Percentiles rank a stretch among this genome's conserved stretches.
phyloP scores from a whole-genome alignment of 164 flowering plant species.

The Hamamelis virginiana region DNA sequence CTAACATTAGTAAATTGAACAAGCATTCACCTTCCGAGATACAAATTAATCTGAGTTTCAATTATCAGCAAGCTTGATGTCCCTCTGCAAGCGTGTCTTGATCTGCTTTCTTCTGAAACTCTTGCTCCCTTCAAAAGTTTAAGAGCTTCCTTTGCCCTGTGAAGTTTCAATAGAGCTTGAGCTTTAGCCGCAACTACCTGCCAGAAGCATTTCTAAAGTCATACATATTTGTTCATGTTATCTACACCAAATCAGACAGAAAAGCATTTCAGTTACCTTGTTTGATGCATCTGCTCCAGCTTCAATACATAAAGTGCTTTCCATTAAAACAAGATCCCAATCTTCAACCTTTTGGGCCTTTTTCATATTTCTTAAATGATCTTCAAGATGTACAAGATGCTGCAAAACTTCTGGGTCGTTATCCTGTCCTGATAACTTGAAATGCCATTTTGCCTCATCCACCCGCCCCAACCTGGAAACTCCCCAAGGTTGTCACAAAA shows the following conservation, averaged over 20 bases:
- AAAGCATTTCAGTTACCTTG: background rate
- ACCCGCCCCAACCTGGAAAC: slow-evolving; percentile 24
- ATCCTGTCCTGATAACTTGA: slow-evolving; percentile 15
- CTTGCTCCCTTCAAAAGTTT: background rate
- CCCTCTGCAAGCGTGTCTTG: background rate
- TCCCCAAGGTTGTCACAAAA: background rate
- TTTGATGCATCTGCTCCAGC: slow-evolving; percentile 4
- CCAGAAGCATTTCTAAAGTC: background rate
- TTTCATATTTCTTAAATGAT: slow-evolving; percentile 16
- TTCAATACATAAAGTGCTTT: background rate
- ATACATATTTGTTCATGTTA: background rate
- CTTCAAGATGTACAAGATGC: slow-evolving; percentile 13
- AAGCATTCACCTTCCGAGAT: background rate
- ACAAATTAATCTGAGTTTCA: slow-evolving; percentile 1
- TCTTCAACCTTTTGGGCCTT: slow-evolving; percentile 1
- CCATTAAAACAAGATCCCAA: background rate
- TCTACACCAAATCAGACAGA: background rate
- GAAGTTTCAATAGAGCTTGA: background rate
- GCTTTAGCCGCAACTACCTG: background rate
- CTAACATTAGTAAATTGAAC: no score
- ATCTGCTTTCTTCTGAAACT: slow-evolving; percentile 2
- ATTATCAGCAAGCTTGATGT: background rate
- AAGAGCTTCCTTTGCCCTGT: background rate
- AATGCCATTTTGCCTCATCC: slow-evolving; percentile 25
- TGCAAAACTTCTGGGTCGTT: slow-evolving; percentile 9